Conservation (phyloP, 352 stramenopile species). For the Pythium grandisporangium region DNA sequence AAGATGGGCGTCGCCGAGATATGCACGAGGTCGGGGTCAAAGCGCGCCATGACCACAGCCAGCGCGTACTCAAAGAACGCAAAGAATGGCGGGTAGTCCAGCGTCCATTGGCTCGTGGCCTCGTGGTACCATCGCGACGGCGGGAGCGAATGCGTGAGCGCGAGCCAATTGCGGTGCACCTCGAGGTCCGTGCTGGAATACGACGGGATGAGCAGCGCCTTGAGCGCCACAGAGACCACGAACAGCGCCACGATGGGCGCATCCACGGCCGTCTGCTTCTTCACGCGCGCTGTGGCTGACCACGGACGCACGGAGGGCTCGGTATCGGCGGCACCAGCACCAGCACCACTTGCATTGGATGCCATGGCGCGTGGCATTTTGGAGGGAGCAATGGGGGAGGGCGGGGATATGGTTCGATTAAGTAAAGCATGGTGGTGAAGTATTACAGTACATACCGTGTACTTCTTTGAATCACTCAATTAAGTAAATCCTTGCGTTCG, state of each 20-base stretch:
- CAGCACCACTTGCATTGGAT: too few species aligned
- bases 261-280: slow-evolving; percentile 11
- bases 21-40: slow-evolving; percentile 60
- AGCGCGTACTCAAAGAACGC: slow-evolving; percentile 93
- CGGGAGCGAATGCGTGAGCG: slow-evolving; percentile 89
- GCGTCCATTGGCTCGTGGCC: slow-evolving; percentile 91
- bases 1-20: slow-evolving; percentile 56
- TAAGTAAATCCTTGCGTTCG: too few species aligned
- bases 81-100: slow-evolving; percentile 99
- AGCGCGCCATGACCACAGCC: slow-evolving; percentile 31
- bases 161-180: slow-evolving; percentile 98
- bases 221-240: slow-evolving; percentile 47
- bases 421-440: too few species aligned
- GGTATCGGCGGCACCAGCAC: too few species aligned
- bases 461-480: too few species aligned
- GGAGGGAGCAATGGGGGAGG: too few species aligned
- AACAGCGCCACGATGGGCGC: slow-evolving; percentile 36
- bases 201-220: slow-evolving; percentile 86
- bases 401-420: too few species aligned
- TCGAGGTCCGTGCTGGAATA: slow-evolving; percentile 98
- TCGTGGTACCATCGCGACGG: slow-evolving; percentile 94
- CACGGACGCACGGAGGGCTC: too few species aligned
- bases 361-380: too few species aligned
- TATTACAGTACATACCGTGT: too few species aligned
- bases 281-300: too few species aligned